These are phyloP conservation scores for Trichophyton benhamiae DNA, from an alignment of 2,329 filamentous ascomycete genomes.

Conservation along the genomic window DNA sequence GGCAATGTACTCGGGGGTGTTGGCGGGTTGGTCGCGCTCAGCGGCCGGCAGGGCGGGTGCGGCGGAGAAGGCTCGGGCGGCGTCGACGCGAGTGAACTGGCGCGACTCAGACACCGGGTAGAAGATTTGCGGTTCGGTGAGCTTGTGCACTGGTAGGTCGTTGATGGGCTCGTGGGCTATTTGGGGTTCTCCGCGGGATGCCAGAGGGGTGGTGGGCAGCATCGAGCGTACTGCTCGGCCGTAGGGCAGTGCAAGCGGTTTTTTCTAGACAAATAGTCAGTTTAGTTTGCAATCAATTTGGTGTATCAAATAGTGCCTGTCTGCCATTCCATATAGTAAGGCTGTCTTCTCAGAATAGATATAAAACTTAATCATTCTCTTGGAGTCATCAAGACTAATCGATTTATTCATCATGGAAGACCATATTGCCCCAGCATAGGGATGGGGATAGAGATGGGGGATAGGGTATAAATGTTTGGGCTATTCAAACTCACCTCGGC, in stretches of 20 bases:
- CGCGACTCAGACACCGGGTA: slow-evolving; percentile 52
- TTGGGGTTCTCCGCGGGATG: slow-evolving; percentile 26
- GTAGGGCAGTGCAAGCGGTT: slow-evolving; percentile 65
- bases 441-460: too few species aligned
- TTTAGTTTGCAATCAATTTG: too few species aligned
- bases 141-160: slow-evolving; percentile 48
- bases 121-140: slow-evolving; percentile 46
- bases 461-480: background rate
- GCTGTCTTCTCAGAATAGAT: slow-evolving; percentile 49
- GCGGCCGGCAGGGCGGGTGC: slow-evolving; percentile 27
- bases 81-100: slow-evolving; percentile 53
- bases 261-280: slow-evolving; percentile 44
- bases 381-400: slow-evolving; percentile 99
- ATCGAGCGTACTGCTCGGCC: slow-evolving; percentile 62
- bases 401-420: slow-evolving; percentile 57
- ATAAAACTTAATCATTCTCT: slow-evolving; percentile 51
- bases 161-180: slow-evolving; percentile 49
- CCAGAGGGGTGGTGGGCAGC: slow-evolving; percentile 56
- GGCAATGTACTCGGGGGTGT: slow-evolving; percentile 24
- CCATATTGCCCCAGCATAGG: background rate
- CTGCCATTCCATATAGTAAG: slow-evolving; percentile 1
- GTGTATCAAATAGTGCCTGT: slow-evolving; percentile 10
- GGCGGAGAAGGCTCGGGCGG: slow-evolving; percentile 47
- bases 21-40: slow-evolving; percentile 18
- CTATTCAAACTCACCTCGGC: slow-evolving; percentile 52